A percentile compares a stretch with the other conserved stretches of the same genome.
Conservation (phyloP, 2,329 filamentous ascomycete species). For the Pseudocercospora cruenta region DNA sequence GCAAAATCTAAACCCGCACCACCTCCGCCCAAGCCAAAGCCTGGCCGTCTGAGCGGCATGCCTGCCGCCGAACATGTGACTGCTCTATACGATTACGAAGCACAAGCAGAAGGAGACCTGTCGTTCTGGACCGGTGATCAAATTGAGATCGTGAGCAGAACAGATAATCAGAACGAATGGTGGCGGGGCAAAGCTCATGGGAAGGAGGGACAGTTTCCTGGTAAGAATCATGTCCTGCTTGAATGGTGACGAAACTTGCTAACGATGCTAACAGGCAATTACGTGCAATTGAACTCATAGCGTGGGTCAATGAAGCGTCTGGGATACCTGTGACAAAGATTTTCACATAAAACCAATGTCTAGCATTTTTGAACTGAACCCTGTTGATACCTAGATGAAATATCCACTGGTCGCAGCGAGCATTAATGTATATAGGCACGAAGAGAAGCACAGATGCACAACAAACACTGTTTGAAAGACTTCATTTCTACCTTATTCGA, state of each 20-base stretch:
- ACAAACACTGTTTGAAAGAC: neutral
- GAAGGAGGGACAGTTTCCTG: conserved; percentile 89
- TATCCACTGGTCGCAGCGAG: neutral
- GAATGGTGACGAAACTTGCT: conserved; percentile 8
- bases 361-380: neutral
- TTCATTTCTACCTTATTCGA: too few relatives aligned
- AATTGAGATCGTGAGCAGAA: conserved; percentile 84
- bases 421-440: conserved; percentile 6
- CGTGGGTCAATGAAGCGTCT: neutral
- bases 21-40: conserved; percentile 63
- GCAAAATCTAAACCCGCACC: conserved; percentile 55
- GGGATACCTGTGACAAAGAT: neutral
- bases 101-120: conserved; percentile 90
- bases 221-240: conserved; percentile 56
- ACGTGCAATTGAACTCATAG: conserved; percentile 49
- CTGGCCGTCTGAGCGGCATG: conserved; percentile 66
- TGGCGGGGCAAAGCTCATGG: conserved; percentile 84
- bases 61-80: conserved; percentile 77
- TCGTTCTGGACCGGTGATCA: conserved; percentile 86
- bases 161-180: conserved; percentile 88
- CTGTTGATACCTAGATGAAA: neutral
- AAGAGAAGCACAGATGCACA: neutral
- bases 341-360: neutral
- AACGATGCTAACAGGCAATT: conserved; percentile 45
- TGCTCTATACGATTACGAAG: conserved; percentile 93